Conservation (phyloP, 1,139 yeast species). For the Zygoascus sp. region DNA sequence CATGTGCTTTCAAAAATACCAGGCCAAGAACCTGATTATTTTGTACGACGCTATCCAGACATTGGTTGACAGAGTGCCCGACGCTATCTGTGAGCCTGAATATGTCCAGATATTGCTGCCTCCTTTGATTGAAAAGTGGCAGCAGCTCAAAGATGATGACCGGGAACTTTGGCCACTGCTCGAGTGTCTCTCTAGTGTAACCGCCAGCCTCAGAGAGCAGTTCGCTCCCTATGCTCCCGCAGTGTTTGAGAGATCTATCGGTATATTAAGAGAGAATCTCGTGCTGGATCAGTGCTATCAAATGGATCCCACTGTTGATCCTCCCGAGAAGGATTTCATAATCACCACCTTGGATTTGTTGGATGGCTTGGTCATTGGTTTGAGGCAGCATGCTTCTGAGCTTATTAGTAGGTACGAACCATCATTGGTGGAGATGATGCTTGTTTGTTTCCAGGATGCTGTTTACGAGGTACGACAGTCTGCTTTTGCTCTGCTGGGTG, state of each 20-base stretch:
- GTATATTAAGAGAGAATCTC: constrained; percentile 64
- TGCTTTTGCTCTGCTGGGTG: constrained; percentile 87
- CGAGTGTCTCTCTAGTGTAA: constrained; percentile 89
- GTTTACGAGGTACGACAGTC: constrained; percentile 86
- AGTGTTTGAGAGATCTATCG: constrained; percentile 75
- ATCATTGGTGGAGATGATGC: constrained; percentile 58
- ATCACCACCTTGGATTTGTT: constrained; percentile 85
- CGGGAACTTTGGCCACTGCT: constrained; percentile 84
- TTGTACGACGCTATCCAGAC: constrained; percentile 92
- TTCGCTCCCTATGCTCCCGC: constrained; percentile 90
- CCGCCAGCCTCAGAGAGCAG: constrained; percentile 76
- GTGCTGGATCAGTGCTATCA: constrained; percentile 62
- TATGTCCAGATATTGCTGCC: constrained; percentile 66
- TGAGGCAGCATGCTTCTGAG: constrained; percentile 58
- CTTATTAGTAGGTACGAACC: constrained; percentile 41
- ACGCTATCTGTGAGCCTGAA: constrained; percentile 48
- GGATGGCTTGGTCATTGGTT: constrained; percentile 90
- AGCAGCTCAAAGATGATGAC: constrained; percentile 65
- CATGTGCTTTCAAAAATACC: constrained; percentile 70
- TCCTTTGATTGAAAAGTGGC: constrained; percentile 80
- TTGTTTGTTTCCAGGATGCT: constrained; percentile 71
- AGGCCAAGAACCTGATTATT: constrained; percentile 73
- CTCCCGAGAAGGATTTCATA: constrained; percentile 87
- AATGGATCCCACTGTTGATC: constrained; percentile 61
- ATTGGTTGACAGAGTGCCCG: constrained; percentile 64